Conservation (phyloP, 129 eudicot genomes). For the Ambrosia artemisiifolia region DNA sequence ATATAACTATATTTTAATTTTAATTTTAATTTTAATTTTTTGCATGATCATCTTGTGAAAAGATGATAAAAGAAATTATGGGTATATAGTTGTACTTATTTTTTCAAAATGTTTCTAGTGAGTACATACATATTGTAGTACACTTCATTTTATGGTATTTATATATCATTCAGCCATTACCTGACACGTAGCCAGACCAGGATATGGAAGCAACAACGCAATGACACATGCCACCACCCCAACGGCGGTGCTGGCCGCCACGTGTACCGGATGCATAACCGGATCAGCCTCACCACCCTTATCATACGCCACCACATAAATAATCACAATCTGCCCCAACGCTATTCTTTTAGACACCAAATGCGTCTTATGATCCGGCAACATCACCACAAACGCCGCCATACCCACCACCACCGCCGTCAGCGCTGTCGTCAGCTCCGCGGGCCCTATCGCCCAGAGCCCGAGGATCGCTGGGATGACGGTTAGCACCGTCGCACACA, state of each 20-base stretch:
- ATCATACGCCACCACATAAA: conserved; percentile 60
- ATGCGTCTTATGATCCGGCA: conserved; percentile 54
- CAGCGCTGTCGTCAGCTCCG: conserved; percentile 35
- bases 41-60: too few species aligned
- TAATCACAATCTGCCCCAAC: conserved; percentile 76
- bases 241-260: conserved; percentile 78
- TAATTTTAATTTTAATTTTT: too few species aligned
- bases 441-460: conserved; percentile 54
- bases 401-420: conserved; percentile 47
- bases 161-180: conserved; percentile 27
- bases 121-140: too few species aligned
- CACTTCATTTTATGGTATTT: neutral
- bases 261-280: conserved; percentile 76
- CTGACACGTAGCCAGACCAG: conserved; percentile 65
- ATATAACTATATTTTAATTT: too few species aligned
- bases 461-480: conserved; percentile 62
- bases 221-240: conserved; percentile 80
- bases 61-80: too few species aligned
- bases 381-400: conserved; percentile 62
- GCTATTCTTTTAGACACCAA: conserved; percentile 74
- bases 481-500: conserved; percentile 46
- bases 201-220: conserved; percentile 79
- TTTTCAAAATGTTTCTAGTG: too few species aligned
- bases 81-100: too few species aligned
- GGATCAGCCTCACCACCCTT: conserved; percentile 51